Evolutionary conservation across 2,329 filamentous ascomycete genomes (phyloP).

Genomic region (Pseudogymnoascus pannorum): DNA sequence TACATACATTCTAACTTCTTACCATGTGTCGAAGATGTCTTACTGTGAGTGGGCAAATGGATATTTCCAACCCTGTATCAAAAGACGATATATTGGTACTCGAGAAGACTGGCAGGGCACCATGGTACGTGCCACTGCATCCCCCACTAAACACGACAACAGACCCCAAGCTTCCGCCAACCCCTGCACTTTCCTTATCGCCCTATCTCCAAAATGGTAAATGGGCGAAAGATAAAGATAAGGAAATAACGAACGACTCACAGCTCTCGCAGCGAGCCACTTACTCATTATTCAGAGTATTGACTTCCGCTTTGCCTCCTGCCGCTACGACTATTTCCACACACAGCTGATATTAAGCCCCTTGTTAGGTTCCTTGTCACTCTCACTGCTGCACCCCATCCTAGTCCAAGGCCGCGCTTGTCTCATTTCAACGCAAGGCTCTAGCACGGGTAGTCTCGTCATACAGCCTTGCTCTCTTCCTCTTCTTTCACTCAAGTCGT

Average conservation of each 20-base stretch:
- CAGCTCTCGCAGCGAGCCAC: neutral
- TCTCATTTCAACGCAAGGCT: neutral
- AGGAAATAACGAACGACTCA: neutral
- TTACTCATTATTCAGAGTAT: neutral
- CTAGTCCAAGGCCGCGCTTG: neutral
- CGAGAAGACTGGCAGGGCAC: neutral
- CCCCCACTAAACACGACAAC: neutral
- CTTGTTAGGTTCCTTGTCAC: neutral
- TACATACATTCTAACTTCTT: neutral
- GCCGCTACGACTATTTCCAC: neutral
- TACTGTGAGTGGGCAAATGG: neutral
- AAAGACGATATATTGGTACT: neutral
- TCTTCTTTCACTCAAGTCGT: neutral
- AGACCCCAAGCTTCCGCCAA: neutral
- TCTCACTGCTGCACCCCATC: neutral
- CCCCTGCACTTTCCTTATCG: neutral
- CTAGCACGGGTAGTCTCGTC: neutral
- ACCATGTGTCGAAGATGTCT: neutral
- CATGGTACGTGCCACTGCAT: neutral
- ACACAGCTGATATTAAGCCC: neutral
- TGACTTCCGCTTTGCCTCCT: neutral
- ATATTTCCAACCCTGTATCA: neutral
- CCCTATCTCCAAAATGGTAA: neutral
- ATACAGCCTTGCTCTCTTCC: neutral
- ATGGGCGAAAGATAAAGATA: constrained; percentile 1